Percentiles rank a stretch among this genome's conserved stretches.
phyloP scores from a whole-genome alignment of 371 early-diverging fungal species.

The Mucor lusitanicus region DNA sequence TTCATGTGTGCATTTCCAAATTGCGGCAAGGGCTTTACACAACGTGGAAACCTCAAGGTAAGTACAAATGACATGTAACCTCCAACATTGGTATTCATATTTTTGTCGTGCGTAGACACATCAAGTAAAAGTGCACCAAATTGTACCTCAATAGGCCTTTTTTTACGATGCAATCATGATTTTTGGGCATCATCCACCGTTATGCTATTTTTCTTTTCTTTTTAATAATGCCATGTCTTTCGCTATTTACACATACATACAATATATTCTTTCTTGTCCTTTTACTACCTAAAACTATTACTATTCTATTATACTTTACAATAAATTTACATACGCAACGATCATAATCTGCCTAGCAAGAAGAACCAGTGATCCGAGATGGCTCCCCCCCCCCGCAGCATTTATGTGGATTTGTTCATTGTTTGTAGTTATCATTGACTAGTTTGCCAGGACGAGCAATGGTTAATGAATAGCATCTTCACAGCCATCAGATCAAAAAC shows the following conservation, averaged over 20 bases:
- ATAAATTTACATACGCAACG: neutral
- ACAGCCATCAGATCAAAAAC: too few relatives aligned
- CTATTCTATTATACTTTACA: neutral
- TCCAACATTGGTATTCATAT: neutral
- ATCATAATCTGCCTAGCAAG: neutral
- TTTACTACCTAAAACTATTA: neutral
- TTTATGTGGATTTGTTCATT: too few relatives aligned
- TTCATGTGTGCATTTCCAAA: slow-evolving; percentile 59
- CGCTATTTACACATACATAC: neutral
- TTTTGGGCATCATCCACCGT: neutral
- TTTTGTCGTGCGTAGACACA: slow-evolving; percentile 17
- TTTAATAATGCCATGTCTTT: neutral
- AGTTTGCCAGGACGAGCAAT: too few relatives aligned
- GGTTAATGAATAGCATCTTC: too few relatives aligned
- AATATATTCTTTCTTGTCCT: too few relatives aligned
- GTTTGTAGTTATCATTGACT: too few relatives aligned
- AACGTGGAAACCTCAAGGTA: slow-evolving; percentile 66
- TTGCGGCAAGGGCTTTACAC: slow-evolving; percentile 68
- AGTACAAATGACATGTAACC: neutral
- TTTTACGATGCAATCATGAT: neutral
- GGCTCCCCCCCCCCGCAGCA: too few relatives aligned
- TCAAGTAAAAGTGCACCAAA: slow-evolving; percentile 30
- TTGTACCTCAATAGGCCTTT: slow-evolving; percentile 11
- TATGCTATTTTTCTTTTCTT: neutral
- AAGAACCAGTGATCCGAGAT: too few relatives aligned